Percentiles rank a stretch among this genome's conserved stretches.
These are phyloP conservation scores for Fusarium sp. DNA, from an alignment of 2,329 filamentous ascomycete genomes.

Conservation along the genomic window DNA sequence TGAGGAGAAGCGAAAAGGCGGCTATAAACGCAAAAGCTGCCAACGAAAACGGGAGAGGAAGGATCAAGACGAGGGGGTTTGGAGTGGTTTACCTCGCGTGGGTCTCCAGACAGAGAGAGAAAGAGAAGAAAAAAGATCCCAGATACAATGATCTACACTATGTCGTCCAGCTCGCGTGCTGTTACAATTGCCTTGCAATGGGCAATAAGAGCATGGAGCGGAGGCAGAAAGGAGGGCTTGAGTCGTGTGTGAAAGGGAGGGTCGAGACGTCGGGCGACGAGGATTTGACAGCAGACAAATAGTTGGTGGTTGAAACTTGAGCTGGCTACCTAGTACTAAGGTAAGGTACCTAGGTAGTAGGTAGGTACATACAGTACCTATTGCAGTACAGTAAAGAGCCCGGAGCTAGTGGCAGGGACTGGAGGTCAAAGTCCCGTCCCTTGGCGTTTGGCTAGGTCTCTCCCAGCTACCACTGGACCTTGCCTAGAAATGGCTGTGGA, in stretches of 20 bases:
- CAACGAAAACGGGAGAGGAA: conserved; percentile 31
- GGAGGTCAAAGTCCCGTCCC: conserved; percentile 48
- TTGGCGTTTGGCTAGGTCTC: conserved; percentile 48
- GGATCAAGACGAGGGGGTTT: conserved; percentile 41
- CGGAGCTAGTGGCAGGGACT: conserved; percentile 37
- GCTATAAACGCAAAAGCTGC: conserved; percentile 38
- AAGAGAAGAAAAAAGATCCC: conserved; percentile 35
- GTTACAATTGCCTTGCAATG: conserved; percentile 58
- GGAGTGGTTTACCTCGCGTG: conserved; percentile 50
- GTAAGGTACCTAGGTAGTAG: too few species aligned
- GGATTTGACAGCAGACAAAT: conserved; percentile 49
- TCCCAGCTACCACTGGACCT: neutral
- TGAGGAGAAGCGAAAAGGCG: conserved; percentile 43
- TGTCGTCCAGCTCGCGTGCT: conserved; percentile 55
- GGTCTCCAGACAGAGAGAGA: conserved; percentile 28
- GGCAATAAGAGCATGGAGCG: conserved; percentile 54
- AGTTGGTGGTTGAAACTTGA: conserved; percentile 55
- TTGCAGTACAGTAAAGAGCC: neutral
- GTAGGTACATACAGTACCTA: neutral
- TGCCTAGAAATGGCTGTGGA: conserved; percentile 23
- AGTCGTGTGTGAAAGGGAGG: conserved; percentile 49
- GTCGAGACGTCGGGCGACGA: conserved; percentile 47
- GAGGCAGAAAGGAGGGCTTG: conserved; percentile 44
- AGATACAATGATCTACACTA: conserved; percentile 47
- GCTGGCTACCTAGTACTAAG: too few species aligned